These are phyloP conservation scores for Aspergillus puulaauensis DNA, from an alignment of 2,329 filamentous ascomycete species.

Conservation along the genomic window DNA sequence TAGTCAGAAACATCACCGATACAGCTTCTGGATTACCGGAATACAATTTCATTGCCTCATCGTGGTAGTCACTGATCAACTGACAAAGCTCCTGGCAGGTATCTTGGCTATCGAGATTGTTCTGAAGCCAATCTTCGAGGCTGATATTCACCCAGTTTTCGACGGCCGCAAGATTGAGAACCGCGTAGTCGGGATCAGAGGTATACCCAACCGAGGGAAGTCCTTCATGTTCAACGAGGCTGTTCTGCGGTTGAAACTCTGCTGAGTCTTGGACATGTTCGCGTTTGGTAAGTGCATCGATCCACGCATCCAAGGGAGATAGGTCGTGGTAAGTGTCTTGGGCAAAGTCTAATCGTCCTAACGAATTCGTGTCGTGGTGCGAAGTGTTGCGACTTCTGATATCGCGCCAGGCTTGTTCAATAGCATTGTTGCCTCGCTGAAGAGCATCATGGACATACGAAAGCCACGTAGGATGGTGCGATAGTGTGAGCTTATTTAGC, in stretches of 20 bases:
- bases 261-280: not conserved
- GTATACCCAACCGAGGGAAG: not conserved
- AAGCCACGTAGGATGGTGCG: slow-evolving; percentile 10
- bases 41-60: slow-evolving; percentile 33
- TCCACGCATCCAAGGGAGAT: slow-evolving; percentile 12
- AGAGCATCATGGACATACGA: slow-evolving; percentile 11
- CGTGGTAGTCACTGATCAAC: slow-evolving; percentile 38
- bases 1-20: slow-evolving; percentile 57
- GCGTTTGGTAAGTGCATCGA: not conserved
- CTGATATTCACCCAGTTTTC: slow-evolving; percentile 51
- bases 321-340: slow-evolving; percentile 9
- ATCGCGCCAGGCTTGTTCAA: not conserved
- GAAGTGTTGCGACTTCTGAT: not conserved
- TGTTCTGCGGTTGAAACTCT: not conserved
- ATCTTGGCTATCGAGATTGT: slow-evolving; percentile 18
- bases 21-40: slow-evolving; percentile 42
- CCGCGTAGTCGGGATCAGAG: slow-evolving; percentile 11
- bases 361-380: not conserved
- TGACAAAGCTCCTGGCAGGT: slow-evolving; percentile 29
- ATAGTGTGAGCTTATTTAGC: slow-evolving; percentile 39
- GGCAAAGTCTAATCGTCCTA: slow-evolving; percentile 9
- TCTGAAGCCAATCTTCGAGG: slow-evolving; percentile 42
- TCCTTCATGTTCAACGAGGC: not conserved
- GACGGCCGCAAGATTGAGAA: slow-evolving; percentile 39
- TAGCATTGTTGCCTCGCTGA: not conserved